Evolutionary conservation across 257 asterid species (phyloP), one percentile per base, ranked within the genome.

Genomic region (Echium plantagineum): DNA sequence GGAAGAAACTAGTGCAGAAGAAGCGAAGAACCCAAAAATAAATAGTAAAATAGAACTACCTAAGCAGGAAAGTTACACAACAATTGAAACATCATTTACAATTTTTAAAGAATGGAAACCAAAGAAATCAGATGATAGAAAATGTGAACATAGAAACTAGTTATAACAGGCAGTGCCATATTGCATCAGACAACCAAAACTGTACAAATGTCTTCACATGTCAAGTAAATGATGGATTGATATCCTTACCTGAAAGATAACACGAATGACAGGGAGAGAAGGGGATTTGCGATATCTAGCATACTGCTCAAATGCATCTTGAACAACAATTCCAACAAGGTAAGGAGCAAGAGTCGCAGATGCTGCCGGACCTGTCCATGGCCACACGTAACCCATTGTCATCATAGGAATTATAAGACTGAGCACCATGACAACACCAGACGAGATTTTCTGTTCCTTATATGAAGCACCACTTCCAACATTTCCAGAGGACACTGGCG

Each of bases 291-390:
- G 67, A 66, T 75, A 74, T 71, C 77, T 82, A 21, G 97, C 97
- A 65, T 82, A 88, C 69, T 81, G 97, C 72, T 91, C 98, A 56
- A 88, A 91, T 18, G 95, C 81, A 69, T 84, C 88, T 63, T 91
- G 98, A 30, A 91, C 94, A 46, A 80, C 75, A 66, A 86, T 83
- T 61, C 98, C 98, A 46, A 91, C 97, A 62, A 88, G 98, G 68
- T 88, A 91, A 7, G 97, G 97, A 59, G 97, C 95, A 47, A 91
- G 78, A 60, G 98, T 86, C 62, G 98, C 97, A 63, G 97, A 91
- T 79, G 98, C 98, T 48, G 98, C 98, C 12, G 97, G 98, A 66
- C 98, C 98, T 4, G 98, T 91, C 98, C 97, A 91, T 46, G 98
- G 97, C 98, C 98, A 91, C 63, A 91, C 97, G 13, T 82, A 81